These are phyloP conservation scores for Botryotinia convoluta DNA, from an alignment of 2,329 filamentous ascomycete genomes.

Conservation along the genomic window DNA sequence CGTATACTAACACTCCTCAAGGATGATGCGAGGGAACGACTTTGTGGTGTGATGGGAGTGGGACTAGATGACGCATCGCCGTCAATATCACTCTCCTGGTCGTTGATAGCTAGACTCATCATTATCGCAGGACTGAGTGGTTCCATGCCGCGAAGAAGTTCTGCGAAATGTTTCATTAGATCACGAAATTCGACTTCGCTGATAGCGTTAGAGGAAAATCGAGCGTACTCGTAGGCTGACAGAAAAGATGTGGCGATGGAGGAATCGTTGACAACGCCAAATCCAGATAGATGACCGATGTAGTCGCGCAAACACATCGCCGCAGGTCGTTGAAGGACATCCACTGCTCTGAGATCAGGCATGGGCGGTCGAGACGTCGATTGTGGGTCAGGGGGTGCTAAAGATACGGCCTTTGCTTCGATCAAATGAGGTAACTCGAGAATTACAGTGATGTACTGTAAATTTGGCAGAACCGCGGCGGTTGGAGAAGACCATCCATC, in stretches of 20 bases:
- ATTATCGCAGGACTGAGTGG: constrained; percentile 39
- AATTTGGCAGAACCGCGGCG: constrained; percentile 68
- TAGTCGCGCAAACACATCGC: constrained; percentile 79
- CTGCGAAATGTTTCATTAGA: constrained; percentile 82
- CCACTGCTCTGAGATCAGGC: constrained; percentile 66
- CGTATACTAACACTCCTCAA: constrained; percentile 26
- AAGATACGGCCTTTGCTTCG: constrained; percentile 87
- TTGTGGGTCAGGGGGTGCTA: constrained; percentile 59
- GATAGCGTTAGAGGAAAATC: constrained; percentile 72
- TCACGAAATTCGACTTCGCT: constrained; percentile 68
- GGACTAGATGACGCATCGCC: constrained; percentile 29
- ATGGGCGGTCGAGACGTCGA: constrained; percentile 43
- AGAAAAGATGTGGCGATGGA: constrained; percentile 61
- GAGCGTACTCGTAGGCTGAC: constrained; percentile 74
- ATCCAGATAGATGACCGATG: constrained; percentile 63
- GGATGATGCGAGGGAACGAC: constrained; percentile 32
- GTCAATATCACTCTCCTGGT: constrained; percentile 34
- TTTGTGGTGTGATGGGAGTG: constrained; percentile 27
- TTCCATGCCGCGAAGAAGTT: constrained; percentile 73
- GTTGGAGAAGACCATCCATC: constrained; percentile 84
- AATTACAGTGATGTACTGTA: constrained; percentile 82
- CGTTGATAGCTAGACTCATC: constrained; percentile 27
- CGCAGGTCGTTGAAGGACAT: constrained; percentile 66
- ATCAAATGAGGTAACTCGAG: constrained; percentile 84
- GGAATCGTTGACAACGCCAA: constrained; percentile 62